These are phyloP conservation scores for Gossypium australe DNA, from an alignment of 345 rosid genomes.

Conservation along the genomic window DNA sequence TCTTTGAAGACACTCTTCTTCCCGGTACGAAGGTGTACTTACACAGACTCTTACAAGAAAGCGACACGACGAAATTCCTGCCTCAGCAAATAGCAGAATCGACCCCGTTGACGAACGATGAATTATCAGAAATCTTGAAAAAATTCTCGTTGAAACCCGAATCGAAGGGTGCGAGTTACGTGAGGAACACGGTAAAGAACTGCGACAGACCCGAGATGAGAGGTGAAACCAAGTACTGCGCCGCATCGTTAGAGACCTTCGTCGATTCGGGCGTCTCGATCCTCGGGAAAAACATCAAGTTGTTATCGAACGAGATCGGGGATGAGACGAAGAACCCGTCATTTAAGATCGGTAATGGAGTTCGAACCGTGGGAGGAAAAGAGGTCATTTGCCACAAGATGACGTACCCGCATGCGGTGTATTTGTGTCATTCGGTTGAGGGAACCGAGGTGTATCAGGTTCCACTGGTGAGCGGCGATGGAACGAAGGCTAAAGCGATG, in stretches of 20 bases:
- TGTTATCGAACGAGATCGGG: slow-evolving; percentile 47
- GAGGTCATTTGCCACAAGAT: slow-evolving; percentile 71
- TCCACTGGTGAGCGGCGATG: slow-evolving; percentile 54
- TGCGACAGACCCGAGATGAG: slow-evolving; percentile 55
- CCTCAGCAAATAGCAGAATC: slow-evolving; percentile 50
- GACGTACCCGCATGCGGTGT: slow-evolving; percentile 64
- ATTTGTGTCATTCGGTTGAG: slow-evolving; percentile 60
- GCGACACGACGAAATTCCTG: slow-evolving; percentile 44
- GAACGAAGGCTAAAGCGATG: slow-evolving; percentile 46
- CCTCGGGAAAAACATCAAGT: slow-evolving; percentile 49
- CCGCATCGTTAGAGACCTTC: slow-evolving; percentile 74
- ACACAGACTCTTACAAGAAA: not conserved
- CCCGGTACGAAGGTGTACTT: not conserved
- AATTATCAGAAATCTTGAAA: slow-evolving; percentile 41
- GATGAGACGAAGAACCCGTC: slow-evolving; percentile 32
- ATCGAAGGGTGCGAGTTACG: slow-evolving; percentile 48
- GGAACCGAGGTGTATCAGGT: slow-evolving; percentile 47
- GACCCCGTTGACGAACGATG: slow-evolving; percentile 54
- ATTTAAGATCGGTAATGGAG: slow-evolving; percentile 35
- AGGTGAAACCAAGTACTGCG: slow-evolving; percentile 72
- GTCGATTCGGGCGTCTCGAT: slow-evolving; percentile 50
- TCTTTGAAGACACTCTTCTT: not conserved
- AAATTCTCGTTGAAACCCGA: slow-evolving; percentile 46
- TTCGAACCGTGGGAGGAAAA: slow-evolving; percentile 34
- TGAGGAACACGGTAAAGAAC: slow-evolving; percentile 47